Evolutionary conservation across 192 early-diverging fungal genomes (phyloP), one percentile per base, ranked within the genome.

Genomic region (Rhizophagus prolifer): DNA sequence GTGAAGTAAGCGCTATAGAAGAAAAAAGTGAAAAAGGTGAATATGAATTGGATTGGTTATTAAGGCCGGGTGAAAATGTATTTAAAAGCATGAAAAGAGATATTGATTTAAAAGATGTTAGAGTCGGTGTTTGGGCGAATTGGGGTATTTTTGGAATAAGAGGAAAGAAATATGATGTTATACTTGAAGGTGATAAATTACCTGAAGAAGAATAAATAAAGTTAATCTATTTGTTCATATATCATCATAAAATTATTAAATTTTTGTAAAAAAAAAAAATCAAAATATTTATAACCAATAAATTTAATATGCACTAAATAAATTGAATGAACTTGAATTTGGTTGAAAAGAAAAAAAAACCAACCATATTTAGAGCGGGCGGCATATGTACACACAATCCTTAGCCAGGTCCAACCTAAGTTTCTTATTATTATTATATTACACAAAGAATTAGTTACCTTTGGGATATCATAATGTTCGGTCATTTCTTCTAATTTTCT

Each of bases 391-490:
- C 36, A 38, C 36, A 38, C 36, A 54, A 54, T 54, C 47, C 47
- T 54, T 54, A 54, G 47, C 47, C 47, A 54, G 47, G 47, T 54
- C 47, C 47, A 54, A 54, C 47, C 47, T 54, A 16, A 14, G 5
- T 5, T 19, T 19, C 9, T 54, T 54, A 54, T 54, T 54, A 54
- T 54, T 54, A 54, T 19, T 19, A 14, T 19, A 54, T 54, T 19
- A 54, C 16, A 50, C 47, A 50, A 50, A 19, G 13, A 14, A 50
- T 38, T 38, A 54, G 13, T 90, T 70, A 93, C 92, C 74, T 92
- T 92, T 46, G 93, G 92, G 80, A 94, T 92, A 78, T 94, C 93
- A 83, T 93, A 90, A 83, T 93, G 93, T 79, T 94, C 93, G 68
- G 85, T 88, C 69, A 94, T 84, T 38, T 87, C 81, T 73, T 92